Evolutionary conservation across 2,329 filamentous ascomycete genomes (phyloP), one percentile per base, ranked within the genome.

Genomic region (Arachnopeziza araneosa): DNA sequence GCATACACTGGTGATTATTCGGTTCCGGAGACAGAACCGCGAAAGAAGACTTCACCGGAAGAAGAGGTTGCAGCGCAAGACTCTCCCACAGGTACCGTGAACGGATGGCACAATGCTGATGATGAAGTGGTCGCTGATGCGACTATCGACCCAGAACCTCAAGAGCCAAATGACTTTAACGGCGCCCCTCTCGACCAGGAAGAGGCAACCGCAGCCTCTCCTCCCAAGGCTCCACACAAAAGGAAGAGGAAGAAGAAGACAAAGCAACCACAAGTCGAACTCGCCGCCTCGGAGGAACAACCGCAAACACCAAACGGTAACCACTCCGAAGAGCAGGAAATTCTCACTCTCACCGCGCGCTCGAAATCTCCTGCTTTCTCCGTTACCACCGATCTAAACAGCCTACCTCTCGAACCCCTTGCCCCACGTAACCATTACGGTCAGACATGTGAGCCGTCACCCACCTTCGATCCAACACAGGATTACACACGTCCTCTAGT

Each of bases 1-100:
- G 67, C 66, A 23, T 67, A 67, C 57, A 66, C 60, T 6, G 63
- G 63, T 5, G 66, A 68, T 49, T 68, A 68, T 48, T 57, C 60
- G 5, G 55, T 68, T 14, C 61, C 65, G 2, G 54, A 60, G 50
- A 49, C 52, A 36, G n/a, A 50, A 49, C 30, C 52, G 44, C 50
- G 63, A 32, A 56, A 50, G 3, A 56, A 44, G 52, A 21, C 23
- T 53, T 52, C 50, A 50, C 50, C 9, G 54, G 32, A 21, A 24
- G 21, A 26, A 54, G 32, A 32, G 22, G n/a, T 5, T 8, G 24
- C n/a, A 8, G 24, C 19, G 7, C 10, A 44, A 44, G 36, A 44
- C 17, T 44, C 17, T 44, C 17, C 36, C 36, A 44, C 26, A 30
- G 26, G 26, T 9, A 30, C 26, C 26, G 26, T 9, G 9, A 30